Conservation (phyloP, 2,329 filamentous ascomycete species). For the Neopestalotiopsis clavispora region DNA sequence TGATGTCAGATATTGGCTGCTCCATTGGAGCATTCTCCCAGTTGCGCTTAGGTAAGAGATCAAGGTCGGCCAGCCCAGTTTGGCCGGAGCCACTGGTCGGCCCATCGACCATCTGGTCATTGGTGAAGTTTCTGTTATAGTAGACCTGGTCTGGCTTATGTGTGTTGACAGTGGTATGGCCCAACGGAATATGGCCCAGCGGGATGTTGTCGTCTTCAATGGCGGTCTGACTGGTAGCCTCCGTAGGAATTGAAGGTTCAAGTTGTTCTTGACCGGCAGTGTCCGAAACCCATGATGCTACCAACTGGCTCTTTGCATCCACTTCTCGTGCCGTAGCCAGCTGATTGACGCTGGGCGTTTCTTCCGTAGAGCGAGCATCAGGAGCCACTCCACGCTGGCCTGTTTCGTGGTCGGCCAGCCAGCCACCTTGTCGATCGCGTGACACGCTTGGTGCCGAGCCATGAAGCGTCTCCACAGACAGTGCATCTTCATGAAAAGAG, state of each 20-base stretch:
- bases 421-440: conserved; percentile 47
- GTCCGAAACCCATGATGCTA: conserved; percentile 54
- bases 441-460: conserved; percentile 29
- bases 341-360: conserved; percentile 56
- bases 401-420: conserved; percentile 43
- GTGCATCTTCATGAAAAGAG: conserved; percentile 45
- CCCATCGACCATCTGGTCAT: conserved; percentile 30
- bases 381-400: conserved; percentile 55
- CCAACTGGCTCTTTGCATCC: conserved; percentile 52
- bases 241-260: conserved; percentile 19
- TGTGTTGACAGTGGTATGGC: conserved; percentile 55
- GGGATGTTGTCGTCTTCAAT: conserved; percentile 43
- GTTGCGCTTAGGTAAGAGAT: conserved; percentile 53
- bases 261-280: conserved; percentile 26
- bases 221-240: conserved; percentile 20
- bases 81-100: conserved; percentile 44
- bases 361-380: conserved; percentile 44
- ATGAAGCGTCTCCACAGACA: conserved; percentile 27
- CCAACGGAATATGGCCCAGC: conserved; percentile 48
- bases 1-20: conserved; percentile 46
- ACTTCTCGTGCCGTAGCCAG: conserved; percentile 45
- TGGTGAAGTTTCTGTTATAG: conserved; percentile 29
- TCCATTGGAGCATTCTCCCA: conserved; percentile 56
- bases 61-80: conserved; percentile 42
- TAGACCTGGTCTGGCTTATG: conserved; percentile 56